Evolutionary conservation across 2,329 filamentous ascomycete genomes (phyloP), one percentile per base, ranked within the genome.

Genomic region (Delphinella strobiligena): DNA sequence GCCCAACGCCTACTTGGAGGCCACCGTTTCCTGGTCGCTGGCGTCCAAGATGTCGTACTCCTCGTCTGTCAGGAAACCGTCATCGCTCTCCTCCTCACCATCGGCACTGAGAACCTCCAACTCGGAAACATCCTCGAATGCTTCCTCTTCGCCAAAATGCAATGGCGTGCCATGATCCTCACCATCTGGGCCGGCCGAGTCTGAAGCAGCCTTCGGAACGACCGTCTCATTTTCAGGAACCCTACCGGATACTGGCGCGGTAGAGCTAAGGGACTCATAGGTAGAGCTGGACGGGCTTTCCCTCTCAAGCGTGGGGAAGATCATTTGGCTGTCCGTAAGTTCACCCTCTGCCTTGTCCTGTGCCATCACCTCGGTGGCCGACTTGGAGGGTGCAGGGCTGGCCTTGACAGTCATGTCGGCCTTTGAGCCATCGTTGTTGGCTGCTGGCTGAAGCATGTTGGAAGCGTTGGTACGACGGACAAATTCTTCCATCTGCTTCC

Each of bases 31-130:
- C 60, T 93, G 84, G 50, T 96, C 89, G 43, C 85, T 93, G 32
- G 87, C 89, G 64, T 95, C 87, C 34, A 96, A 76, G 49, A 96
- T 88, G 54, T 98, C 91, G 60, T 96, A 98, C 64, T 98, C 91
- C 60, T 96, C 91, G 48, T 98, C 91, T 0, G 91, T 96, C 69
- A 93, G 65, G 69, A 94, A 95, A 10, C 80, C 83, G 44, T 82
- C 77, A n/a, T 70, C 67, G 29, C 67, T 67, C n/a, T 61, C 63
- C 68, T 72, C 77, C 34, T 80, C 78, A n/a, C 76, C 75, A 39
- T 71, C 67, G 24, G 61, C 65, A 45, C 67, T 55, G 29, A 60
- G 49, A 15, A 60, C 54, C 46, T 61, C 59, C 19, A 61, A 69
- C 36, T 74, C 69, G 34, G 68, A 68, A 34, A 71, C 64, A 15